Base-by-base conservation (phyloP, 139 green algal genomes). In the Edaphochlamys debaryana region DNA sequence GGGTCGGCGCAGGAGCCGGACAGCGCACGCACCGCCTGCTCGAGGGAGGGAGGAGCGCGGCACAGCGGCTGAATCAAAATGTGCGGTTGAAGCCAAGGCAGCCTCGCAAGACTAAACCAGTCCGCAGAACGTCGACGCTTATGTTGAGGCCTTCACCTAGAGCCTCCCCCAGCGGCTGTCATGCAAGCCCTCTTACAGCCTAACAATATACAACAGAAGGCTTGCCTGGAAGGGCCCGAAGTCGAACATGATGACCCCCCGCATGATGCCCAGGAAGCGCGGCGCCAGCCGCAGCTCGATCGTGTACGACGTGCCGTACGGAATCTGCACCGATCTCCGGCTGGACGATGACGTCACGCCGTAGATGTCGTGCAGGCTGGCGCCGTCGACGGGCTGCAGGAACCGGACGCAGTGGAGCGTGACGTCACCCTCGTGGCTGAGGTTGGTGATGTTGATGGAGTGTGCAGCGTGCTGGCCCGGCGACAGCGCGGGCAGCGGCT, bases 201-300 rank as follows among this genome's bases (percentile, higher is more conserved):
- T n/a, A n/a, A n/a, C n/a, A n/a, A n/a, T n/a, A n/a, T n/a, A n/a
- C n/a, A n/a, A n/a, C n/a, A n/a, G n/a, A n/a, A n/a, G n/a, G n/a
- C n/a, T n/a, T n/a, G 13, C 45, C 45, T 54, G 45, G 13, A 54
- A 54, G 13, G 54, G 0, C 62, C 17, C 64, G 27, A 84, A 68
- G 20, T 84, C 78, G 27, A 84, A 69, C 25, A 84, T 20, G 25
- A 84, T 45, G 13, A 84, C 25, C 48, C 70, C 70, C 0, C 66
- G 23, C 66, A 84, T 84, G 23, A 84, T 34, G 30, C 78, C 78
- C 15, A 76, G 17, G 34, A 41, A 41, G 17, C 22, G n/a, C 5
- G 66, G 66, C 66, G 42, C 36, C 45, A 84, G 45, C 4, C 42
- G 9, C 66, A 84, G 25, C 6, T 0, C 29, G n/a, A 84, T 37